Evolutionary conservation across 1,284 basidiomycete genomes (phyloP), one percentile per base, ranked within the genome.

Genomic region (Cutaneotrichosporon sp.): DNA sequence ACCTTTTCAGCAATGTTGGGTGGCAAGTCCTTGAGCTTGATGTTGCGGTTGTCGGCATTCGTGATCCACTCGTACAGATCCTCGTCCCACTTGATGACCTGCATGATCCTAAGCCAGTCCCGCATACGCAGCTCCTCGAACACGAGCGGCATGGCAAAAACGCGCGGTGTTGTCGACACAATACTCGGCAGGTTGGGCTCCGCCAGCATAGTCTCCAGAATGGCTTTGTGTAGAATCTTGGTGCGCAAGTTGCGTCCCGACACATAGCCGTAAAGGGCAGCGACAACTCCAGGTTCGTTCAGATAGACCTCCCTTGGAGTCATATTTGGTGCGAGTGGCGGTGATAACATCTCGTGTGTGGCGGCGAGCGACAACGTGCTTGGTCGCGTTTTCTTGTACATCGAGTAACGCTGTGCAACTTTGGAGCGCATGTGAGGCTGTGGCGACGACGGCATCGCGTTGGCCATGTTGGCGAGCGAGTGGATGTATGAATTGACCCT

Each of bases 91-190:
- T 52, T 46, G 10, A 49, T 45, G 2, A 63, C 49, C 21, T 57
- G 54, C 4, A 69, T 57, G 34, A 56, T 62, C 8, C 53, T 17
- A 46, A 66, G 63, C 57, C 60, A 73, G 35, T 63, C 63, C 15
- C 54, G 52, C 3, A 64, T 56, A 3, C 58, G 51, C 10, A 73
- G 55, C n/a, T 71, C 67, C 43, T 70, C 66, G 54, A 63, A 66
- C 9, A 73, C 45, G 9, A 69, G 47, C 1, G 67, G 63, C 4
- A 68, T 40, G 8, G 65, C 61, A 38, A 73, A 65, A n/a, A 72
- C 55, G 8, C 64, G 55, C 4, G 67, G 66, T 4, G 56, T 58
- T 1, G 22, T 37, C 2, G 62, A 64, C 1, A 65, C 44, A 14
- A 68, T 41, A 0, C 60, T 61, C 4, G 53, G 36, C 10, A 63